phyloP scores from a whole-genome alignment of 2,329 filamentous ascomycete genomes.

The Colletotrichum sp. region DNA sequence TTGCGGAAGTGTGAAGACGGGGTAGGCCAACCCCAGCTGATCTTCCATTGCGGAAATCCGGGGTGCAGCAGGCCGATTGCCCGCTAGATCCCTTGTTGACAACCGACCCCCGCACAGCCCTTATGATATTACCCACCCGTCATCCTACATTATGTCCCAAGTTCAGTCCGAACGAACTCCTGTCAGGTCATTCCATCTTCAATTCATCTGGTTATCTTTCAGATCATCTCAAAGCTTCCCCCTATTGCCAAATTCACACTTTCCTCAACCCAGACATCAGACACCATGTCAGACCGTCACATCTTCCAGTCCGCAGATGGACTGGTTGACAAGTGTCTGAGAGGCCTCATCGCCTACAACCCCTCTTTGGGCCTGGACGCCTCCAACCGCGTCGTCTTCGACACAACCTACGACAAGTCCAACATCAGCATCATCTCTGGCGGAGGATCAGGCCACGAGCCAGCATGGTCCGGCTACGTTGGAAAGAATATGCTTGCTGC shows the following conservation, averaged over 20 bases:
- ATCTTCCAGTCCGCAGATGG: conserved; percentile 58
- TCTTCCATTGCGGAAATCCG: conserved; percentile 20
- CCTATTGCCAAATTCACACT: not conserved
- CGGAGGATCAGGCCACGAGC: conserved; percentile 65
- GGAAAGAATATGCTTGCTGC: conserved; percentile 66
- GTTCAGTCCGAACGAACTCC: not conserved
- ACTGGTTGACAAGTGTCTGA: conserved; percentile 56
- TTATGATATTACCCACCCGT: conserved; percentile 1
- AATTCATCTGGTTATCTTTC: not conserved
- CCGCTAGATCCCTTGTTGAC: not conserved
- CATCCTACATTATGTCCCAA: not conserved
- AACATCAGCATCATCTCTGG: conserved; percentile 58
- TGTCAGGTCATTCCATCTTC: not conserved
- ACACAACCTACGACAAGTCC: conserved; percentile 46
- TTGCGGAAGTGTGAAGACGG: not conserved
- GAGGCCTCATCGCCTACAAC: conserved; percentile 59
- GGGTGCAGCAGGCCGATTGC: not conserved
- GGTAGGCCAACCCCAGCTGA: not conserved
- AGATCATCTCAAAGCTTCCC: not conserved
- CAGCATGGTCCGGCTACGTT: conserved; percentile 69
- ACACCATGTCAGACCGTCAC: conserved; percentile 56
- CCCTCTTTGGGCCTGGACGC: conserved; percentile 54
- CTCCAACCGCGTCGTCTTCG: conserved; percentile 55
- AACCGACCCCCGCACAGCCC: not conserved
- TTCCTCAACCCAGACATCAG: not conserved